Evolutionary conservation across 805 yeast species (phyloP).

Genomic region (Ogataea parapolymorpha): DNA sequence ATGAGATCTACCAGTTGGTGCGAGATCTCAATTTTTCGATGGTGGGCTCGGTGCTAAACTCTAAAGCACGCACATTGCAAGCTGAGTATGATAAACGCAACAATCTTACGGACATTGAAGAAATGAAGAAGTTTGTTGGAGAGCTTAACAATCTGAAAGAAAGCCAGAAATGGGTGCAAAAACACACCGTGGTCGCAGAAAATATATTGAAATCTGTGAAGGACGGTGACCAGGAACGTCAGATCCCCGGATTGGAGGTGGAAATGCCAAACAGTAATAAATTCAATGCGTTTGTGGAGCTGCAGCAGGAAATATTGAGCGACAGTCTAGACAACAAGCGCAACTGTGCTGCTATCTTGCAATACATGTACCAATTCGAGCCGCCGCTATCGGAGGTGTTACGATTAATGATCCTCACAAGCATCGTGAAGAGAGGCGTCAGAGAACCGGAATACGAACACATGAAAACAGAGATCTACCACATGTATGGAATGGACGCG

Average conservation of each 20-base stretch:
- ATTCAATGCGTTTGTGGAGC: conserved; percentile 48
- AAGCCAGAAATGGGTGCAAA: conserved; percentile 63
- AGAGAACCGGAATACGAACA: conserved; percentile 57
- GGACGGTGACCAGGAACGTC: conserved; percentile 15
- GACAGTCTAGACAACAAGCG: conserved; percentile 44
- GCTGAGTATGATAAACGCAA: conserved; percentile 60
- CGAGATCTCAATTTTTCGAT: conserved; percentile 72
- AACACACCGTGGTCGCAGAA: conserved; percentile 76
- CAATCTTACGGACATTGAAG: conserved; percentile 53
- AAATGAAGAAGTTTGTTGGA: conserved; percentile 69
- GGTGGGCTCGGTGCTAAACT: conserved; percentile 70
- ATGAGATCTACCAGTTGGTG: conserved; percentile 48
- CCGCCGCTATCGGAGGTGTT: conserved; percentile 43
- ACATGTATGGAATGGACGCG: conserved; percentile 61
- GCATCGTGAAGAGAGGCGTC: conserved; percentile 66
- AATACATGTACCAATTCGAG: conserved; percentile 47
- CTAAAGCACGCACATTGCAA: conserved; percentile 68
- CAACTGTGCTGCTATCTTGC: conserved; percentile 38
- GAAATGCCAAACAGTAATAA: conserved; percentile 23
- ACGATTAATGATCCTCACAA: conserved; percentile 53
- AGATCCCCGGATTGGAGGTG: conserved; percentile 12
- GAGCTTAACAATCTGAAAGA: conserved; percentile 64
- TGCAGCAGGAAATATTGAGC: conserved; percentile 69
- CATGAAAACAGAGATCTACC: conserved; percentile 53
- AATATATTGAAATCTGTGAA: conserved; percentile 41